These are phyloP conservation scores for Nepenthes gracilis DNA, from an alignment of 148 eudicot genomes.

Conservation along the genomic window DNA sequence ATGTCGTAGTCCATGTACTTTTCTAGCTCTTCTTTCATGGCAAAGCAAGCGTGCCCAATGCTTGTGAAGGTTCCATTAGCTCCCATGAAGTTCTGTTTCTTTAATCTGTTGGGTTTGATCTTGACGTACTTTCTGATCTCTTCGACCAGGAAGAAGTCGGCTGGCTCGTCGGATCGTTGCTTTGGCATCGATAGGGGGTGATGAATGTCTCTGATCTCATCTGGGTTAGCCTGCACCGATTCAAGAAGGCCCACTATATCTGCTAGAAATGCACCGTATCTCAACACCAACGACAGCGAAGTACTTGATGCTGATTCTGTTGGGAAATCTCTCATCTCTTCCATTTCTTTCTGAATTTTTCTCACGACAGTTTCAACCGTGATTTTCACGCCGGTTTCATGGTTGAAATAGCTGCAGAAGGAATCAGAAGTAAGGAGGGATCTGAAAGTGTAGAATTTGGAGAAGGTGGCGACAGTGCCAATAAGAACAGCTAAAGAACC, in stretches of 20 bases:
- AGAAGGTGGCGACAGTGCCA: no score
- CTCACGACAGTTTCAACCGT: slow-evolving; percentile 8
- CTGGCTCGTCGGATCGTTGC: no score
- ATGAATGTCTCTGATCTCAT: no score
- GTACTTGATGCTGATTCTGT: slow-evolving; percentile 3
- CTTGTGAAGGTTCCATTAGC: slow-evolving; percentile 44
- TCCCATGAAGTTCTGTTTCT: slow-evolving; percentile 44
- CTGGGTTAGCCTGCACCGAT: not conserved
- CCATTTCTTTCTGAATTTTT: slow-evolving; percentile 29
- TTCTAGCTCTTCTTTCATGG: slow-evolving; percentile 30
- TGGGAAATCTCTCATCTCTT: slow-evolving; percentile 4
- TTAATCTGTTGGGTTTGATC: slow-evolving; percentile 13
- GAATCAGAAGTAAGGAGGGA: no score
- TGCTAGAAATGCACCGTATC: slow-evolving; percentile 18
- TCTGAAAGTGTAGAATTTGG: no score
- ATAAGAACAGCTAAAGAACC: no score
- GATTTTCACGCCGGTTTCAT: no score
- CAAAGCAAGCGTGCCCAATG: slow-evolving; percentile 40
- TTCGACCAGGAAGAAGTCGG: not conserved
- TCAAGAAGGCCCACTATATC: slow-evolving; percentile 28
- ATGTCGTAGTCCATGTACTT: slow-evolving; percentile 32
- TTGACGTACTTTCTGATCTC: slow-evolving; percentile 6
- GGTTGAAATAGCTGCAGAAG: no score
- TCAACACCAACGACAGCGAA: not conserved
- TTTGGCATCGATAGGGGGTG: no score